Percentiles rank a stretch among this genome's conserved stretches.
These are phyloP conservation scores for Thalassiosira gravida DNA, from an alignment of 352 stramenopile species.

Conservation along the genomic window DNA sequence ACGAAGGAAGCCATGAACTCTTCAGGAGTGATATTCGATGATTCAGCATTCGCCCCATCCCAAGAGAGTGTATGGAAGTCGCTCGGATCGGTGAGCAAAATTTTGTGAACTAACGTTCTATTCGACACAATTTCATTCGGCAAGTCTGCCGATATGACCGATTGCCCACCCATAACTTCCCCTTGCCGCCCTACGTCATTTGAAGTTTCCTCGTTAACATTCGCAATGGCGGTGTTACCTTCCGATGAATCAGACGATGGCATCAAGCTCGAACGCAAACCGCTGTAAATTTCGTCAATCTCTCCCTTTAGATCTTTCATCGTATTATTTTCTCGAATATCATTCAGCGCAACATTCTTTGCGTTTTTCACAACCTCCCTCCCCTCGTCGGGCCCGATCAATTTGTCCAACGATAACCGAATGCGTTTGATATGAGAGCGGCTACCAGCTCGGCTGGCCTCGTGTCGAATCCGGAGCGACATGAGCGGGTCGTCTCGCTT, in stretches of 20 bases:
- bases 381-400: slow-evolving; percentile 41
- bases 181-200: not conserved
- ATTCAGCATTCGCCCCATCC: slow-evolving; percentile 25
- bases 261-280: not conserved
- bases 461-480: slow-evolving; percentile 42
- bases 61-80: slow-evolving; percentile 58
- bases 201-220: not conserved
- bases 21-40: slow-evolving; percentile 21
- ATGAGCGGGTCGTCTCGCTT: slow-evolving; percentile 39
- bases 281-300: slow-evolving; percentile 44
- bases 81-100: slow-evolving; percentile 45
- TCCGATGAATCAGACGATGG: not conserved
- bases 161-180: not conserved
- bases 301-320: slow-evolving; percentile 37
- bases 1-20: slow-evolving; percentile 47
- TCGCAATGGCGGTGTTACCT: not conserved
- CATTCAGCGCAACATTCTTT: slow-evolving; percentile 29
- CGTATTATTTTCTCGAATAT: slow-evolving; percentile 28
- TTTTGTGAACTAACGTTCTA: slow-evolving; percentile 26
- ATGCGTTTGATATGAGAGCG: slow-evolving; percentile 53
- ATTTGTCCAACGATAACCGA: slow-evolving; percentile 43
- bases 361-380: slow-evolving; percentile 46
- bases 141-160: not conserved
- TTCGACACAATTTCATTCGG: slow-evolving; percentile 33
- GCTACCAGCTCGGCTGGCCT: slow-evolving; percentile 19